These are phyloP conservation scores for Euphorbia tirucalli DNA, from an alignment of 345 rosid genomes.

Conservation along the genomic window DNA sequence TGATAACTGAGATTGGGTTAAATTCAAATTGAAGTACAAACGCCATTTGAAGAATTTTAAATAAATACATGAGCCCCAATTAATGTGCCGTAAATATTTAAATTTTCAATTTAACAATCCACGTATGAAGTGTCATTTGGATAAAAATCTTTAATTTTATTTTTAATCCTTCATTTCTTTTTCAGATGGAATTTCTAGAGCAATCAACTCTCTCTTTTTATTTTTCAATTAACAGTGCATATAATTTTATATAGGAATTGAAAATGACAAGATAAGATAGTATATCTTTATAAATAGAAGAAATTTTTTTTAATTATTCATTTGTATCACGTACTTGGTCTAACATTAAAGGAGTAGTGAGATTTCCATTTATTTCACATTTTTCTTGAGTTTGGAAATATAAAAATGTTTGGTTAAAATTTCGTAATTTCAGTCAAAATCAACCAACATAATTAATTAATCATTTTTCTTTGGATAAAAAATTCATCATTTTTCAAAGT, in stretches of 20 bases:
- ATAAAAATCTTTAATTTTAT: no score
- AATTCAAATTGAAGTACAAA: no score
- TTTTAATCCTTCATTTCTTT: no score
- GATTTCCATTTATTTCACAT: background rate
- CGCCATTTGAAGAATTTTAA: no score
- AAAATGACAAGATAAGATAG: background rate
- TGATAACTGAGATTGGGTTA: no score
- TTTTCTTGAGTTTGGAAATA: background rate
- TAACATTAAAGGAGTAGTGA: background rate
- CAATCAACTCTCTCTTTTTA: no score
- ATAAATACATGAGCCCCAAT: no score
- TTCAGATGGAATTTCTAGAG: background rate
- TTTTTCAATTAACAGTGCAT: background rate
- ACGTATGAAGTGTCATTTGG: no score
- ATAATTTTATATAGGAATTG: background rate
- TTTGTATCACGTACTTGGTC: background rate
- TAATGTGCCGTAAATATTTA: background rate
- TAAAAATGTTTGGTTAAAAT: background rate
- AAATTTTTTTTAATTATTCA: background rate
- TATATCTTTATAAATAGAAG: background rate
- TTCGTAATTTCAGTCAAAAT: background rate
- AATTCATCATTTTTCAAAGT: background rate
- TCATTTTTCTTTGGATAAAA: background rate
- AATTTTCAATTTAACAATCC: no score
- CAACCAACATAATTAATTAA: background rate